Evolutionary conservation across 2,329 filamentous ascomycete genomes (phyloP).

Genomic region (Camillea tinctor): DNA sequence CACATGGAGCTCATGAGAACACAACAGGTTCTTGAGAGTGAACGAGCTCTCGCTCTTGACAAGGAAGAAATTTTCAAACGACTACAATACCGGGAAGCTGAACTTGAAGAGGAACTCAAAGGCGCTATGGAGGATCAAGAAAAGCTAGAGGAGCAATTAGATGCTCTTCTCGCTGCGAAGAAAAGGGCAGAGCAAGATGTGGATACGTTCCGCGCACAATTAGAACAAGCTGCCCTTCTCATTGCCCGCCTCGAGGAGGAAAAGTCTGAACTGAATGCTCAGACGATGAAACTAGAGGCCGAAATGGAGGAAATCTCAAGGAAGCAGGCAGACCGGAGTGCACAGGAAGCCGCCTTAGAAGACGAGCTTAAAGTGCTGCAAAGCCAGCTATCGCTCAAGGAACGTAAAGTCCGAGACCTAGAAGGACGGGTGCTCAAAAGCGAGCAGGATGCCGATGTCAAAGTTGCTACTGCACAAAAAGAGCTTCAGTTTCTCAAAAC

Average conservation of each 20-base stretch:
- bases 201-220: conserved; percentile 72
- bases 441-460: conserved; percentile 86
- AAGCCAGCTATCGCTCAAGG: conserved; percentile 84
- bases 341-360: conserved; percentile 71
- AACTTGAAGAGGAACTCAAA: conserved; percentile 88
- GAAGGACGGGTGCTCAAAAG: conserved; percentile 80
- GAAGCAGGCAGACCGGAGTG: conserved; percentile 69
- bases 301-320: conserved; percentile 70
- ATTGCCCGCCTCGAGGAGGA: conserved; percentile 85
- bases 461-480: conserved; percentile 74
- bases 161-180: conserved; percentile 83
- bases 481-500: conserved; percentile 73
- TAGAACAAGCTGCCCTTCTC: conserved; percentile 87
- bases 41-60: conserved; percentile 90
- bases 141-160: conserved; percentile 87
- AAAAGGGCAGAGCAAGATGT: conserved; percentile 85
- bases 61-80: conserved; percentile 99
- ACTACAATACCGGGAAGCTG: conserved; percentile 85
- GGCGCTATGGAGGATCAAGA: conserved; percentile 94
- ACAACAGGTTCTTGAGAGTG: conserved; percentile 92
- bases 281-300: conserved; percentile 66
- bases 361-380: conserved; percentile 89
- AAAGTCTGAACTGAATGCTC: conserved; percentile 70
- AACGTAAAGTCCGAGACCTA: conserved; percentile 84
- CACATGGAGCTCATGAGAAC: conserved; percentile 85